Conservation (phyloP, 2,329 filamentous ascomycete species). For the Claviceps sp. region DNA sequence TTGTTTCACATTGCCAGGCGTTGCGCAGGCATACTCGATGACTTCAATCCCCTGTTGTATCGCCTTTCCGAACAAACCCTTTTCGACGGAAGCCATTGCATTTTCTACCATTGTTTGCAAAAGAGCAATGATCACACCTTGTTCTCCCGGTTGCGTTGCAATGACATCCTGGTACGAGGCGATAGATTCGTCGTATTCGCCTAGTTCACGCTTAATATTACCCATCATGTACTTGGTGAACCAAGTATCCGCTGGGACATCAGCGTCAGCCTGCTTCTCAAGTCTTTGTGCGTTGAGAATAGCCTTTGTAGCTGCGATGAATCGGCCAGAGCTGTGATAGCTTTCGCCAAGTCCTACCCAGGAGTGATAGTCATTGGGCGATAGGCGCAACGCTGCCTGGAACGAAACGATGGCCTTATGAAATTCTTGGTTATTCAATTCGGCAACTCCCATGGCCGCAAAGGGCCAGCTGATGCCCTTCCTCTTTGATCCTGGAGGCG, state of each 20-base stretch:
- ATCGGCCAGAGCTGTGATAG: constrained; percentile 86
- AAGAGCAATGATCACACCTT: constrained; percentile 76
- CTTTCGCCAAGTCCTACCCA: constrained; percentile 97
- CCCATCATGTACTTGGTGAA: constrained; percentile 95
- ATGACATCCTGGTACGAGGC: constrained; percentile 63
- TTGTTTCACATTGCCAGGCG: constrained; percentile 46
- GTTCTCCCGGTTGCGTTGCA: constrained; percentile 53
- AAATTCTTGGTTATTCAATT: constrained; percentile 89
- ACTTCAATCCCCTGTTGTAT: constrained; percentile 55
- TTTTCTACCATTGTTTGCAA: constrained; percentile 81
- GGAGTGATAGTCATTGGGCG: constrained; percentile 79
- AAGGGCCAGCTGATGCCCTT: constrained; percentile 94
- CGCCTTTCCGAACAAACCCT: constrained; percentile 76
- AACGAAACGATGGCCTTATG: constrained; percentile 82
- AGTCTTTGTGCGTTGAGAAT: constrained; percentile 74
- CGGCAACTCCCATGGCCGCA: constrained; percentile 82
- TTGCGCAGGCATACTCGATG: constrained; percentile 51
- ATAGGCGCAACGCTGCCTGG: constrained; percentile 72
- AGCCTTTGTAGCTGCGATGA: constrained; percentile 86
- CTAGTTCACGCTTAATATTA: constrained; percentile 84
- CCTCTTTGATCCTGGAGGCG: constrained; percentile 82
- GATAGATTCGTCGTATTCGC: constrained; percentile 78
- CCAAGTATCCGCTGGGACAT: constrained; percentile 59
- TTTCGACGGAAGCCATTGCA: constrained; percentile 62
- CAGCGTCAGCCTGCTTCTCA: constrained; percentile 43